A percentile compares a stretch with the other conserved stretches of the same genome.
phyloP scores from a whole-genome alignment of 805 yeast genomes.

The Kodamaea hsintzibuensis region DNA sequence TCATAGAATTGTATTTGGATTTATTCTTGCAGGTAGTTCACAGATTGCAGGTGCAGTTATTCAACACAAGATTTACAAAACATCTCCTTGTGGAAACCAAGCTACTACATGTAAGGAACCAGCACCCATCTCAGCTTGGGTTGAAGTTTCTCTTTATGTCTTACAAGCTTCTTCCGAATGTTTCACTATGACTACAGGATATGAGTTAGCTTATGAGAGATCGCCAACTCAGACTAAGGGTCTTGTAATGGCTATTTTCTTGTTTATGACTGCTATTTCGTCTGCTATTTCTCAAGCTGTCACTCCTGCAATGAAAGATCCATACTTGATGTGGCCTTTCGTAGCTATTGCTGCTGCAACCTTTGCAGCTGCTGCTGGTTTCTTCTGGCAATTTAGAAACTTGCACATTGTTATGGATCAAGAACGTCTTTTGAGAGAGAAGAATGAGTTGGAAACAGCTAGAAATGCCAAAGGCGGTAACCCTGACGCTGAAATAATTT shows the following conservation, averaged over 20 bases:
- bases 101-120: constrained; percentile 39
- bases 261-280: constrained; percentile 46
- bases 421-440: constrained; percentile 30
- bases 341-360: constrained; percentile 42
- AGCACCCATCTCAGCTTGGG: constrained; percentile 34
- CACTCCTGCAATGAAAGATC: constrained; percentile 41
- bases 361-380: constrained; percentile 30
- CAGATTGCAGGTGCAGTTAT: constrained; percentile 51
- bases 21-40: constrained; percentile 46
- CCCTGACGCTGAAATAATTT: too few species aligned
- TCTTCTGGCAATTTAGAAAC: constrained; percentile 37
- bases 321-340: constrained; percentile 44
- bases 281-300: constrained; percentile 47
- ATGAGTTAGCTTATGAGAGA: constrained; percentile 54
- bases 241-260: constrained; percentile 47
- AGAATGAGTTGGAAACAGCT: not conserved
- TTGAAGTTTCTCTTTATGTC: constrained; percentile 28
- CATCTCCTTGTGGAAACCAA: constrained; percentile 54
- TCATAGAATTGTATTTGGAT: constrained; percentile 48
- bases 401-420: constrained; percentile 42
- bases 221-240: constrained; percentile 53
- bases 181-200: constrained; percentile 51
- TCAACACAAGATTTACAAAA: constrained; percentile 47
- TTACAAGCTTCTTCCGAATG: constrained; percentile 54
- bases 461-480: too few species aligned